Percentiles rank a stretch among this genome's conserved stretches.
Evolutionary conservation across 139 green algal species (phyloP).

Genomic region (Closterium sp.): DNA sequence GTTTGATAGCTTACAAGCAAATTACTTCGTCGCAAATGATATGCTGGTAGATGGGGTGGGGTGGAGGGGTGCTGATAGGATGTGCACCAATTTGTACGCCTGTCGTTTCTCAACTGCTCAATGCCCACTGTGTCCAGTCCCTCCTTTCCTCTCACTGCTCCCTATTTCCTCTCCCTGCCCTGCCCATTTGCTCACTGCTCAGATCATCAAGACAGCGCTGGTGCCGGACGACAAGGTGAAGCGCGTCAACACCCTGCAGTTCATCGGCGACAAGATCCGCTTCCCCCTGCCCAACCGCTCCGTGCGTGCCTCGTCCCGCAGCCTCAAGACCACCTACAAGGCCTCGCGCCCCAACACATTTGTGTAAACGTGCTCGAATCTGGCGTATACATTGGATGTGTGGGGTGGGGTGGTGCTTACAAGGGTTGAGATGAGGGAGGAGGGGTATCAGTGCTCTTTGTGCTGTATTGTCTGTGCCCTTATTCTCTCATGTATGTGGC

Average conservation of each 20-base stretch:
- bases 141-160: not conserved
- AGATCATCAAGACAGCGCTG: too few species aligned
- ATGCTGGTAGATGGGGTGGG: not conserved
- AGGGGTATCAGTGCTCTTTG: not conserved
- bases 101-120: not conserved
- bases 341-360: conserved; percentile 33
- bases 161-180: not conserved
- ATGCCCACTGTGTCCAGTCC: not conserved
- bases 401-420: not conserved
- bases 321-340: conserved; percentile 52
- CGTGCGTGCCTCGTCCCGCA: conserved; percentile 33
- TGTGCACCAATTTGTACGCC: too few species aligned
- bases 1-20: too few species aligned
- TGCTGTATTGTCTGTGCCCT: too few species aligned
- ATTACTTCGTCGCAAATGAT: too few species aligned
- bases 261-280: conserved; percentile 52
- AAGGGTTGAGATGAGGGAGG: not conserved
- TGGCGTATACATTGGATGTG: not conserved
- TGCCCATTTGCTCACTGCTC: too few species aligned
- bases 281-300: not conserved
- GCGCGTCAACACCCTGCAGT: too few species aligned
- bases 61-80: not conserved
- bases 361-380: not conserved
- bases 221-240: too few species aligned
- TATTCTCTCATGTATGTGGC: not conserved